Evolutionary conservation across 768 basidiomycete genomes (phyloP).

Genomic region (Phaffia tasmanica): DNA sequence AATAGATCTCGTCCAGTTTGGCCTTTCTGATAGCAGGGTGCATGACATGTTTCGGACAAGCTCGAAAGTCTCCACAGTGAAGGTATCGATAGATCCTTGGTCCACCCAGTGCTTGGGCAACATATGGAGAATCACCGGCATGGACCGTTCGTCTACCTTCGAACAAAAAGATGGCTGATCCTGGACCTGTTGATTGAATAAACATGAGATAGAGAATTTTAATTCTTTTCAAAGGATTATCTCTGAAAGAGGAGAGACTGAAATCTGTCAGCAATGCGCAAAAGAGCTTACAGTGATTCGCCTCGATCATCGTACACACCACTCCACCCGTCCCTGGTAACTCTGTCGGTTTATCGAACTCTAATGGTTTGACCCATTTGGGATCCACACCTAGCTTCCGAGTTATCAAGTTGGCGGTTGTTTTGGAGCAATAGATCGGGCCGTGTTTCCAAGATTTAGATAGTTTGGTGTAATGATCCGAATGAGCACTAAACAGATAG

Average conservation of each 20-base stretch:
- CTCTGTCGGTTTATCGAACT: slow-evolving; percentile 60
- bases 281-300: slow-evolving; percentile 69
- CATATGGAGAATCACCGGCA: slow-evolving; percentile 71
- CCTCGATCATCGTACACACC: slow-evolving; percentile 84
- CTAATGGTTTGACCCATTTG: slow-evolving; percentile 79
- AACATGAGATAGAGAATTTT: no score
- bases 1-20: slow-evolving; percentile 71
- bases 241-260: slow-evolving; percentile 26
- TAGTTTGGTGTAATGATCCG: slow-evolving; percentile 90
- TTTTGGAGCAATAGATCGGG: slow-evolving; percentile 89
- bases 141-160: slow-evolving; percentile 82
- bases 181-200: slow-evolving; percentile 47
- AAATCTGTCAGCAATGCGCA: not conserved
- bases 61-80: slow-evolving; percentile 72
- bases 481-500: slow-evolving; percentile 72
- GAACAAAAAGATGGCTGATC: slow-evolving; percentile 85
- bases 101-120: slow-evolving; percentile 60
- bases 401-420: slow-evolving; percentile 79
- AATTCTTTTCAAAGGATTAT: not conserved
- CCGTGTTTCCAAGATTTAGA: slow-evolving; percentile 78
- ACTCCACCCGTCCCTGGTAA: slow-evolving; percentile 78
- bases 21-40: slow-evolving; percentile 78
- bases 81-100: slow-evolving; percentile 68
- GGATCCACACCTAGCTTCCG: slow-evolving; percentile 82
- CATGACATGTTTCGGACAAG: slow-evolving; percentile 71